Evolutionary conservation across 441 rosid genomes (phyloP), one percentile per base, ranked within the genome.

Genomic region (Francoa sonchifolia): DNA sequence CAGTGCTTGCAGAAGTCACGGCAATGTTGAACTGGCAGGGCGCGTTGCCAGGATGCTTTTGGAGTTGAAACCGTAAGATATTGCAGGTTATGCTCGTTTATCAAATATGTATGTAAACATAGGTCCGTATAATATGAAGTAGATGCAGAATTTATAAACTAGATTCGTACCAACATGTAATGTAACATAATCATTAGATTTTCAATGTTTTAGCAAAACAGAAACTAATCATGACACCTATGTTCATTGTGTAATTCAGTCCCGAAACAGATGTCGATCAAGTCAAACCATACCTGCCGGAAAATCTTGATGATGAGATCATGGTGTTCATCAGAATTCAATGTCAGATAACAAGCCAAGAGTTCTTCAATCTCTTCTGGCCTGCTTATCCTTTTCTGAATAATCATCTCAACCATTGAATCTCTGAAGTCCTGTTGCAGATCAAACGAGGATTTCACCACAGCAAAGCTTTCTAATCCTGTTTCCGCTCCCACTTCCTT

Each of bases 381-480:
- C 33, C 30, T 54, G 48, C 57, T 56, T 55, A 85, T 77, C 53
- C 57, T 65, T 46, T 68, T 74, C 61, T 76, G 89, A 57, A 59
- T 50, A 39, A 85, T 85, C 98, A 89, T 89, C 74, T 85, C 98
- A 3, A 61, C 52, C 98, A 85, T 77, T 7, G 96, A 89, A 27
- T 85, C 94, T 62, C 79, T 65, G 48, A 89, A 89, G 60, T 85
- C 94, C 35, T 76, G 63, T 28, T 60, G 71, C 1, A 94, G 98
- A 63, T 82, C 75, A 20, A 45, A 66, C 0, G 94, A 77, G 57
- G 79, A 71, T 68, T 82, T 89, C 57, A 75, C 82, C 38, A 79
- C 62, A 8, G 92, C 89, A 44, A 76, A 74, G 69, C 79, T 77
- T 50, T 77, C 88, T 13, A 68, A 60, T 30, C 61, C 57, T 19